Conservation (phyloP, 2,329 filamentous ascomycete genomes). For the Alternaria solani region DNA sequence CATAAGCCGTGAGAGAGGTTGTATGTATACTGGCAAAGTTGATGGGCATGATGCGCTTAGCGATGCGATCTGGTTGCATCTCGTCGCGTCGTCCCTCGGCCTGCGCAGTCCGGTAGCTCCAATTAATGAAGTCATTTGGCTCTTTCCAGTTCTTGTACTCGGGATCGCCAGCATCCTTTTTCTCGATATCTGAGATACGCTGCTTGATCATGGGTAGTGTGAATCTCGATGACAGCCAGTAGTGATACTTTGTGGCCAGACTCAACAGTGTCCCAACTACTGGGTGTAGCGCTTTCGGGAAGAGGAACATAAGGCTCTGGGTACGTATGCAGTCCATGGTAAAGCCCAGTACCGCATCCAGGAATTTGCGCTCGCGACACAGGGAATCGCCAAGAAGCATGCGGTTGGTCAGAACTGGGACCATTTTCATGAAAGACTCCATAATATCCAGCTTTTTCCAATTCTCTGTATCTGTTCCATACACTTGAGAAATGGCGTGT, state of each 20-base stretch:
- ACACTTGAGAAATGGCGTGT: conserved; percentile 44
- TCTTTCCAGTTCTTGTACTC: conserved; percentile 53
- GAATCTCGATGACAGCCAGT: conserved; percentile 53
- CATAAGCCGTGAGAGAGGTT: conserved; percentile 61
- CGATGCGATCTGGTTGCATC: conserved; percentile 58
- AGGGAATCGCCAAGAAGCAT: conserved; percentile 56
- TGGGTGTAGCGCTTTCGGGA: conserved; percentile 60
- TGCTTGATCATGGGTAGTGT: conserved; percentile 60
- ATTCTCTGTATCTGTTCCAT: conserved; percentile 47
- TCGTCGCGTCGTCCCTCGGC: conserved; percentile 56
- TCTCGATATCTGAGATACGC: conserved; percentile 58
- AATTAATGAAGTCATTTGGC: conserved; percentile 66
- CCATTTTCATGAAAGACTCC: conserved; percentile 49
- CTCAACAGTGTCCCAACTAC: conserved; percentile 58
- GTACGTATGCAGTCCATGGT: conserved; percentile 57
- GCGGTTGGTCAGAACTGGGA: conserved; percentile 55
- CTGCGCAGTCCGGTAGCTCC: conserved; percentile 63
- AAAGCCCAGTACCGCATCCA: conserved; percentile 60
- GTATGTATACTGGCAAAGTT: conserved; percentile 69
- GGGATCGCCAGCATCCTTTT: conserved; percentile 53
- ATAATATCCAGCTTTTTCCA: conserved; percentile 51
- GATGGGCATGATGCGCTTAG: conserved; percentile 62
- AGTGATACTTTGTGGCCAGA: conserved; percentile 59
- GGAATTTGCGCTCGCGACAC: conserved; percentile 57
- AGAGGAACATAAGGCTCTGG: conserved; percentile 53